A percentile compares a stretch with the other conserved stretches of the same genome.
phyloP scores from a whole-genome alignment of 805 yeast genomes.

The Zygotorulaspora chibaensis region DNA sequence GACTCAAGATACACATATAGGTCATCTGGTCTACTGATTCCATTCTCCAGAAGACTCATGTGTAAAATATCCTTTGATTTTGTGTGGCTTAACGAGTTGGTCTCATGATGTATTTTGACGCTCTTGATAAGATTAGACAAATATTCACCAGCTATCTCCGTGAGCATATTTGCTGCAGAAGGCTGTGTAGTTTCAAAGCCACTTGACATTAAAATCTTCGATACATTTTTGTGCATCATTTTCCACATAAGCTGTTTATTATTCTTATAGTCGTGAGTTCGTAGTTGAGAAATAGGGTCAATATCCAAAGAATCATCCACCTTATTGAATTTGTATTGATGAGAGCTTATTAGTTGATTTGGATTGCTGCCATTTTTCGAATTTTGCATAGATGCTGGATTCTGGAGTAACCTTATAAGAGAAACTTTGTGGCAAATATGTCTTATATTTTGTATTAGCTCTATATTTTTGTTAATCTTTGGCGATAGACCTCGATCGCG shows the following conservation, averaged over 20 bases:
- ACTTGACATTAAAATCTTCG: conserved; percentile 81
- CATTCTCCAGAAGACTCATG: conserved; percentile 75
- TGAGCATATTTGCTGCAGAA: conserved; percentile 68
- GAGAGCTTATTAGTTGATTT: conserved; percentile 19
- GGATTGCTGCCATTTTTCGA: conserved; percentile 15
- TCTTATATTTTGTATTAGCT: conserved; percentile 81
- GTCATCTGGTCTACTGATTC: conserved; percentile 73
- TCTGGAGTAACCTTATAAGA: conserved; percentile 82
- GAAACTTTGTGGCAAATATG: conserved; percentile 85
- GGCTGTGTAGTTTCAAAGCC: conserved; percentile 87
- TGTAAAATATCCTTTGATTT: conserved; percentile 45
- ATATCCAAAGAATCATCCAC: conserved; percentile 62
- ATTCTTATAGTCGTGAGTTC: conserved; percentile 56
- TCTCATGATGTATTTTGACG: conserved; percentile 66
- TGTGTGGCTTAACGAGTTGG: conserved; percentile 39
- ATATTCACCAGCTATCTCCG: conserved; percentile 81
- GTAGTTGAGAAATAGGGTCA: conserved; percentile 75
- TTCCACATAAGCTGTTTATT: conserved; percentile 59
- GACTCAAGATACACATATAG: conserved; percentile 71
- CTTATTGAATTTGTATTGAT: conserved; percentile 37
- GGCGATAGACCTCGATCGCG: conserved; percentile 55
- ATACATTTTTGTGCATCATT: conserved; percentile 62
- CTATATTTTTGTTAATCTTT: conserved; percentile 59
- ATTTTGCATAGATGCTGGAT: conserved; percentile 21
- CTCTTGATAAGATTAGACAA: conserved; percentile 69